A percentile compares a stretch with the other conserved stretches of the same genome.
Conservation (phyloP, 805 yeast species). For the Candida lessepsii region DNA sequence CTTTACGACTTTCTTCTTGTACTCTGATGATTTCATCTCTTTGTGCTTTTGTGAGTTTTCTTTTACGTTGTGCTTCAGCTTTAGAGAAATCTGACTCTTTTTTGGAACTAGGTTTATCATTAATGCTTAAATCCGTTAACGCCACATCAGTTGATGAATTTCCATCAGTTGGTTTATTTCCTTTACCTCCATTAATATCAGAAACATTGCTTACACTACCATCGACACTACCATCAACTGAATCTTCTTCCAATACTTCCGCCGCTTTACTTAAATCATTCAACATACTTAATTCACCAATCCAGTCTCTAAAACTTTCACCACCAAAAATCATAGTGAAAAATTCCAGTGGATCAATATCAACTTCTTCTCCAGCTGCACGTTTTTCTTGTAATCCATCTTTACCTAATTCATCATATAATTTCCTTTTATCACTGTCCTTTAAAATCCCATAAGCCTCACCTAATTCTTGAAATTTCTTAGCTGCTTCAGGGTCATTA, state of each 20-base stretch:
- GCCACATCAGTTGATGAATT: slow-evolving; percentile 3
- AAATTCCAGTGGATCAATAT: slow-evolving; percentile 76
- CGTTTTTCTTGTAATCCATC: slow-evolving; percentile 55
- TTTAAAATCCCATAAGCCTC: slow-evolving; percentile 78
- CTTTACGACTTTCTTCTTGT: slow-evolving; percentile 54
- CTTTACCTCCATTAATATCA: no score
- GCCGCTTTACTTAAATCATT: slow-evolving; percentile 69
- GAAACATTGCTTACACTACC: no score
- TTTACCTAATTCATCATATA: slow-evolving; percentile 79
- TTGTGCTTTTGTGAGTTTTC: slow-evolving; percentile 33
- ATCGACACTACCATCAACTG: no score
- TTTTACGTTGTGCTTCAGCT: slow-evolving; percentile 23
- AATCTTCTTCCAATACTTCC: slow-evolving; percentile 46
- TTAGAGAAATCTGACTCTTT: slow-evolving; percentile 18
- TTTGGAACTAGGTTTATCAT: slow-evolving; percentile 14
- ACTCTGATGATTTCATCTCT: slow-evolving; percentile 51
- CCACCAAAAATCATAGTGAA: slow-evolving; percentile 85
- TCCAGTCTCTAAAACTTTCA: slow-evolving; percentile 72
- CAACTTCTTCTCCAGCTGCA: slow-evolving; percentile 68
- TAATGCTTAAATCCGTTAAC: background rate
- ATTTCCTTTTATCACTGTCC: slow-evolving; percentile 63
- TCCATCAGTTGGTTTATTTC: slow-evolving; percentile 8
- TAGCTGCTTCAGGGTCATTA: slow-evolving; percentile 87
- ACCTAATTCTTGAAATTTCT: slow-evolving; percentile 70
- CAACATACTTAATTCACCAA: slow-evolving; percentile 78